These are phyloP conservation scores for Aspergillus spinulosporus DNA, from an alignment of 2,329 filamentous ascomycete genomes.

Conservation along the genomic window DNA sequence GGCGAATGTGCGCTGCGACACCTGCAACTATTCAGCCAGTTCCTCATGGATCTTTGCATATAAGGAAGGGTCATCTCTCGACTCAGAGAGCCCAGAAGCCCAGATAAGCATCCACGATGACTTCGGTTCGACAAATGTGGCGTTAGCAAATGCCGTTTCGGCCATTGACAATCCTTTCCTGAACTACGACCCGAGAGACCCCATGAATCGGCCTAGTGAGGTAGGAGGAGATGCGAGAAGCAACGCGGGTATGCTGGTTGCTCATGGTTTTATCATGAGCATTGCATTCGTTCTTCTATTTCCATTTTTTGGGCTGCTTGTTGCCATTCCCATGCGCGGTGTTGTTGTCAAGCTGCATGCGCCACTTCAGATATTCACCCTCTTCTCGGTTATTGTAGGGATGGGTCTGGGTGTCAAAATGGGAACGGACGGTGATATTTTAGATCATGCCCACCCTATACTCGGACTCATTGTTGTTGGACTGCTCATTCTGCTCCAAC, in stretches of 20 bases:
- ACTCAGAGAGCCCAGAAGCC: conserved; percentile 23
- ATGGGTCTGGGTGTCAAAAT: conserved; percentile 55
- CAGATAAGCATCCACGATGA: conserved; percentile 28
- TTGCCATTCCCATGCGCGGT: conserved; percentile 14
- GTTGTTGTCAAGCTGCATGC: conserved; percentile 19
- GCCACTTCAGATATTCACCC: conserved; percentile 47
- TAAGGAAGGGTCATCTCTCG: conserved; percentile 25
- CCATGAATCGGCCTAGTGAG: conserved; percentile 1
- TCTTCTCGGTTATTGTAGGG: conserved; percentile 50
- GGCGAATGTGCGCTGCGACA: conserved; percentile 56
- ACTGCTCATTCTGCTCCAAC: conserved; percentile 58
- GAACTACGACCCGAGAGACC: conserved; percentile 15
- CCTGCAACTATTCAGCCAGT: conserved; percentile 18
- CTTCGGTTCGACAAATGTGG: conserved; percentile 22
- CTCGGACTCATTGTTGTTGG: conserved; percentile 55
- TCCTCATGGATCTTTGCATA: conserved; percentile 35
- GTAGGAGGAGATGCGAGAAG: background rate
- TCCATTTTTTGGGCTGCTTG: conserved; percentile 25
- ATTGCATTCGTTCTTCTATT: conserved; percentile 28
- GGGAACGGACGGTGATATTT: conserved; percentile 39
- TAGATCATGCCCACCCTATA: conserved; percentile 50
- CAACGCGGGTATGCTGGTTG: conserved; percentile 8
- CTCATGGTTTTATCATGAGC: conserved; percentile 30
- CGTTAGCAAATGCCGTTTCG: conserved; percentile 24
- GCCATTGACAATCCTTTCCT: conserved; percentile 26